These are phyloP conservation scores for Plasmodium vinckei DNA, from an alignment of 169 alveolate genomes.

Conservation along the genomic window DNA sequence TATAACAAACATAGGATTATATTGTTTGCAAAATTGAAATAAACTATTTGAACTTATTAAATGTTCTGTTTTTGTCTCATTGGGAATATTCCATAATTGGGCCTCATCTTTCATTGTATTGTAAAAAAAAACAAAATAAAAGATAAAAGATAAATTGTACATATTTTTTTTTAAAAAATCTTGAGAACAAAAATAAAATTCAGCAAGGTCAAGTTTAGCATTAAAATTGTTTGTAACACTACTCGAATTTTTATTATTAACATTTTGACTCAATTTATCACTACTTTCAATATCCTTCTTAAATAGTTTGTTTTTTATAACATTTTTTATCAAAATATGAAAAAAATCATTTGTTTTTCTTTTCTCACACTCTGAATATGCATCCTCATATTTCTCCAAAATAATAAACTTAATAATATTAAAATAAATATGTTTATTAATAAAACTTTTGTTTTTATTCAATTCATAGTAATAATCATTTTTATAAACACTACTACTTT, in stretches of 20 bases:
- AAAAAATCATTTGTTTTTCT: conserved; percentile 8
- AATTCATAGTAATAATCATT: neutral
- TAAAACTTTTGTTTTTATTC: conserved; percentile 4
- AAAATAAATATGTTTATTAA: conserved; percentile 4
- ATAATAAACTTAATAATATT: conserved; percentile 27
- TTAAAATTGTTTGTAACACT: neutral
- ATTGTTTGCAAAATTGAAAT: too few relatives aligned
- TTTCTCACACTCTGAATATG: conserved; percentile 6
- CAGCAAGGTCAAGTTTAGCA: neutral
- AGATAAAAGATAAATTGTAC: conserved; percentile 25
- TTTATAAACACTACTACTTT: neutral
- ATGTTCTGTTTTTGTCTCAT: too few relatives aligned
- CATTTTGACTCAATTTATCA: neutral
- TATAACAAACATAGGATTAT: too few relatives aligned
- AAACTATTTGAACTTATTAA: too few relatives aligned
- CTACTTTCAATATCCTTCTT: neutral
- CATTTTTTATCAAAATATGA: conserved; percentile 4
- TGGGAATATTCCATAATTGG: too few relatives aligned
- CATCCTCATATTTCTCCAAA: conserved; percentile 21
- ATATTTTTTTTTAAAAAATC: conserved; percentile 10
- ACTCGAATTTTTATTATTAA: neutral
- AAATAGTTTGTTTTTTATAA: neutral
- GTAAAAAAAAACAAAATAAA: conserved; percentile 28
- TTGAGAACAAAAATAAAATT: conserved; percentile 21
- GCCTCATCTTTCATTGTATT: neutral